phyloP scores from a whole-genome alignment of 345 rosid genomes.

The Euphorbia peplus region DNA sequence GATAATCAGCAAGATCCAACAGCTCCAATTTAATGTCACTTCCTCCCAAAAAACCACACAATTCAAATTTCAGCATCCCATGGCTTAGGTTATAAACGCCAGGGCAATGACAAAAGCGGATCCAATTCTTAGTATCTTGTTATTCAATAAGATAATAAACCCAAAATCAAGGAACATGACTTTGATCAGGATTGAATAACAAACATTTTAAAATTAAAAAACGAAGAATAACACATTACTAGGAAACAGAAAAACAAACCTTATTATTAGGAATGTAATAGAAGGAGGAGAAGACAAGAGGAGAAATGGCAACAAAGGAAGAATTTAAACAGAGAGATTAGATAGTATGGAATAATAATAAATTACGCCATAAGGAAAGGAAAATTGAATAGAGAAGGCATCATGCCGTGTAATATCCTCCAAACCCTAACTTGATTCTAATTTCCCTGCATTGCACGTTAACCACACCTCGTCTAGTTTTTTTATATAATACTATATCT shows the following conservation, averaged over 20 bases:
- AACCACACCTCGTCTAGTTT: constrained; percentile 28
- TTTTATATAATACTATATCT: constrained; percentile 3
- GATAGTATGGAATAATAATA: constrained; percentile 55
- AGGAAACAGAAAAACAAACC: constrained; percentile 8
- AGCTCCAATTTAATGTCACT: constrained; percentile 5
- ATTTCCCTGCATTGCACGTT: constrained; percentile 61
- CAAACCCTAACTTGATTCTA: constrained; percentile 29
- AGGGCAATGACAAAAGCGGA: no score
- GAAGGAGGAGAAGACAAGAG: constrained; percentile 7
- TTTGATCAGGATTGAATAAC: no score
- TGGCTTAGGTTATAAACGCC: no score
- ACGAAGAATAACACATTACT: constrained; percentile 7
- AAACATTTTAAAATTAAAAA: not conserved
- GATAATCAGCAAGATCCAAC: constrained; percentile 15
- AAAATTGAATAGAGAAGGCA: constrained; percentile 38
- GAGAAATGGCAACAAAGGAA: constrained; percentile 14
- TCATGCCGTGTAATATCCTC: constrained; percentile 50
- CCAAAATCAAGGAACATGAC: no score
- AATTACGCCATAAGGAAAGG: constrained; percentile 53
- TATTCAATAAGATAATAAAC: no score
- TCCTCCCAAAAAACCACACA: not conserved
- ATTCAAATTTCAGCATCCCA: not conserved
- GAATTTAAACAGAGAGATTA: constrained; percentile 24
- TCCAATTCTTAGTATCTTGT: no score
- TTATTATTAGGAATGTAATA: not conserved